Conservation (phyloP, 2,329 filamentous ascomycete species). For the Basipetospora sp. region DNA sequence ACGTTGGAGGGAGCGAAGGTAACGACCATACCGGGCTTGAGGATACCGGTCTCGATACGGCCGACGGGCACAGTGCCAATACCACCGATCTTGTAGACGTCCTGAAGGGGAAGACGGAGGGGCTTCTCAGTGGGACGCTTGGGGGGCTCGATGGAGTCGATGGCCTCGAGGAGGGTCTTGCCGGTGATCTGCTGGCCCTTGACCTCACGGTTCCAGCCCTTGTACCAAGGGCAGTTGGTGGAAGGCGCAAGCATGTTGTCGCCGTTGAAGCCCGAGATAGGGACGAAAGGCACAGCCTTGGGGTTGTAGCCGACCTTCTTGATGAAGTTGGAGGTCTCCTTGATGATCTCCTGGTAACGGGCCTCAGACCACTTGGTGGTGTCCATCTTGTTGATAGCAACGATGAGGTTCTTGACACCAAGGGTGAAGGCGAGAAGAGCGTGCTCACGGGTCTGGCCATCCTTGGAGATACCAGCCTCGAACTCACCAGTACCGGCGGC, state of each 20-base stretch:
- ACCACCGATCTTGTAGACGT: constrained; percentile 99
- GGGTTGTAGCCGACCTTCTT: constrained; percentile 99
- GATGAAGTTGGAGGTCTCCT: constrained; percentile 99
- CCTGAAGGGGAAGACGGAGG: constrained; percentile 98
- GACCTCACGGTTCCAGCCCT: constrained; percentile 97
- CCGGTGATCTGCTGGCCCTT: constrained; percentile 68
- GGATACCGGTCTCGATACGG: constrained; percentile 98
- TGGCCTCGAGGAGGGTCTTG: constrained; percentile 98
- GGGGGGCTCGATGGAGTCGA: constrained; percentile 87
- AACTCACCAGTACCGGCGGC: constrained; percentile 99
- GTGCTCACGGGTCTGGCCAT: constrained; percentile 99
- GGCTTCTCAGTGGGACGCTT: constrained; percentile 95
- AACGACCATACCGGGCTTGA: constrained; percentile 85
- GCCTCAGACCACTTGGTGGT: constrained; percentile 95
- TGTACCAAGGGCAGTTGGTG: constrained; percentile 98
- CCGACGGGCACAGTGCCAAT: constrained; percentile 99
- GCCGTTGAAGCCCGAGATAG: constrained; percentile 99
- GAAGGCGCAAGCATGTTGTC: constrained; percentile 96
- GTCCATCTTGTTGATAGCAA: constrained; percentile 99
- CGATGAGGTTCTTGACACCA: constrained; percentile 99
- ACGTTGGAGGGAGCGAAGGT: constrained; percentile 98
- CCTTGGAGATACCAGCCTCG: constrained; percentile 99
- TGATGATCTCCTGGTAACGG: constrained; percentile 97
- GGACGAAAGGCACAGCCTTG: constrained; percentile 95
- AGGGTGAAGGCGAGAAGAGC: constrained; percentile 99